Base-by-base conservation (phyloP, 306 rosid species). In the Vicia faba region DNA sequence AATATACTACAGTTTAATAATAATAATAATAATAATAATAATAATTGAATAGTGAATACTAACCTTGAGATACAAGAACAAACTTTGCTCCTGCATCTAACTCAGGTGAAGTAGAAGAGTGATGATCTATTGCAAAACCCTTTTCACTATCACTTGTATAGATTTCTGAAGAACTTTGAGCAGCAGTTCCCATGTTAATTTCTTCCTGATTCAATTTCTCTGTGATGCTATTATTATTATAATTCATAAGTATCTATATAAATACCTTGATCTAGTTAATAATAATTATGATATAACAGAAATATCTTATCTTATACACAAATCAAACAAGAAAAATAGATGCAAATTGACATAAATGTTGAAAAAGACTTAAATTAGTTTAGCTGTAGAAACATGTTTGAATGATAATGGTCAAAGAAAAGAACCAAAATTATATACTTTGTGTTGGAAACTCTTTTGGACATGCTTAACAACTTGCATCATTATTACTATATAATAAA, bases 1-100 rank as follows among this genome's bases (percentile, higher is more conserved):
- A 25, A 33, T 16, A 58, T 33, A 31, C 36, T 31, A 33, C 14
- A 59, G 44, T 33, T 8, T 4, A 58, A 33, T 13, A 41, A 51
- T 0, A 58, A 33, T 5, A 41, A 51, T 60, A n/a, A n/a, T n/a
- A n/a, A n/a, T 4, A 58, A 33, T 13, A 41, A 51, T 0, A 58
- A 33, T 5, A 41, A 51, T 60, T n/a, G n/a, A n/a, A n/a, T n/a
- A n/a, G n/a, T 11, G 2, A 19, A 16, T 20, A 10, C 13, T 59
- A 11, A 91, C 97, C 97, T 85, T 43, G 28, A 31, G 96, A 85
- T 71, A 85, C 86, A 50, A 91, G 91, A 62, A 91, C 97, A 43
- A 91, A 88, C 48, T 85, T 54, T 68, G 88, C 89, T 46, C 96
- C 96, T 5, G 97, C 97, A 70, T 88, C 97, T 8, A 84, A 78